Conservation (phyloP, 257 asterid species). For the Apocynum venetum region DNA sequence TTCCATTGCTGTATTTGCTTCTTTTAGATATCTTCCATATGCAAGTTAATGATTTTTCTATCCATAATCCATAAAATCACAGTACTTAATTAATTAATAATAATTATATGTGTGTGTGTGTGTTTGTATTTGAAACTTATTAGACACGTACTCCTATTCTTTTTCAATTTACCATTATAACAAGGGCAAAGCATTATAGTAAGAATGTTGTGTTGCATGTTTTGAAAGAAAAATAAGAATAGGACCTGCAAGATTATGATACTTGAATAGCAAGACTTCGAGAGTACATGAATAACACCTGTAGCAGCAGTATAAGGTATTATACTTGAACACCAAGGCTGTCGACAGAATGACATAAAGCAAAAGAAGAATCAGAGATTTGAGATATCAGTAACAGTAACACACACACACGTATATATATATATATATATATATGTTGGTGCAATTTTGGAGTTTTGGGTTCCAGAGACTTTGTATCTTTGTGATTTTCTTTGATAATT, state of each 20-base stretch:
- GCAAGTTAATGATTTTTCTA: background rate
- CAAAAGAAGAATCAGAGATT: background rate
- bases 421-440: too few relatives aligned
- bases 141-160: background rate
- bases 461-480: background rate
- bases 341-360: background rate
- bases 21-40: background rate
- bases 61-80: background rate
- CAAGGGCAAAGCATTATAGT: background rate
- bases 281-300: background rate
- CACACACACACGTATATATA: too few relatives aligned
- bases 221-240: background rate
- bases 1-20: background rate
- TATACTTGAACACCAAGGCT: conserved; percentile 4
- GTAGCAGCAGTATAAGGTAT: background rate
- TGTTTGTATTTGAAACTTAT: background rate
- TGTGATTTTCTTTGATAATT: background rate
- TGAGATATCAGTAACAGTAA: background rate
- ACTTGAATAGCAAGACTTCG: background rate
- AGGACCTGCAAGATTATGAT: background rate
- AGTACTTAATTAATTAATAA: background rate
- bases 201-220: background rate
- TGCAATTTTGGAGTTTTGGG: background rate
- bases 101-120: background rate
- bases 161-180: background rate